phyloP scores from a whole-genome alignment of 1,284 basidiomycete genomes.

The Leccinum cinnamomeum region DNA sequence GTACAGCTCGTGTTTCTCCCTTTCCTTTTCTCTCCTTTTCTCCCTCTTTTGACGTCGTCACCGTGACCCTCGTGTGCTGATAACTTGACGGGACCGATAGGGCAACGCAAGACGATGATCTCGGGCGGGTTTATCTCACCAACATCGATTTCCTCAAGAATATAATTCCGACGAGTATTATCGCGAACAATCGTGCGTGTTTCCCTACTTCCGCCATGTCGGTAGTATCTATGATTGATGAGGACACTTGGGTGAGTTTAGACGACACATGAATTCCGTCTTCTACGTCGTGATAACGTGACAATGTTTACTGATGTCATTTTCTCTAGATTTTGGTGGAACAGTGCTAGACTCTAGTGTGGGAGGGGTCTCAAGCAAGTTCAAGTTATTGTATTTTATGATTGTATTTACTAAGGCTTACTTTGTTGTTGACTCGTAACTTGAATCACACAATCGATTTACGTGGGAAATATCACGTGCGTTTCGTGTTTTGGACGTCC shows the following conservation, averaged over 20 bases:
- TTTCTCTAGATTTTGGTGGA: background rate
- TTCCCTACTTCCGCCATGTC: background rate
- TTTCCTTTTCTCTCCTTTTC: no score
- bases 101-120: conserved; percentile 93
- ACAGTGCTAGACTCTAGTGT: background rate
- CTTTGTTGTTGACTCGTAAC: no score
- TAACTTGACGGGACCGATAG: conserved; percentile 39
- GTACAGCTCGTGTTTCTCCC: conserved; percentile 48
- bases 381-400: no score
- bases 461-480: no score
- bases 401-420: no score
- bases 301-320: background rate
- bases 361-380: no score
- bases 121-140: conserved; percentile 84
- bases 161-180: conserved; percentile 87
- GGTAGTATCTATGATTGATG: conserved; percentile 27
- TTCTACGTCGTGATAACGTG: background rate
- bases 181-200: conserved; percentile 73
- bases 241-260: conserved; percentile 18
- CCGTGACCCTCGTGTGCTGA: no score
- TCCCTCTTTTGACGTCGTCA: no score
- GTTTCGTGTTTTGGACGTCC: no score
- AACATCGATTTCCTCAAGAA: conserved; percentile 73
- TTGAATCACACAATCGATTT: no score
- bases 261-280: no score